Conservation (phyloP, 192 early-diverging fungal species). For the Pilobolus umbonatus region DNA sequence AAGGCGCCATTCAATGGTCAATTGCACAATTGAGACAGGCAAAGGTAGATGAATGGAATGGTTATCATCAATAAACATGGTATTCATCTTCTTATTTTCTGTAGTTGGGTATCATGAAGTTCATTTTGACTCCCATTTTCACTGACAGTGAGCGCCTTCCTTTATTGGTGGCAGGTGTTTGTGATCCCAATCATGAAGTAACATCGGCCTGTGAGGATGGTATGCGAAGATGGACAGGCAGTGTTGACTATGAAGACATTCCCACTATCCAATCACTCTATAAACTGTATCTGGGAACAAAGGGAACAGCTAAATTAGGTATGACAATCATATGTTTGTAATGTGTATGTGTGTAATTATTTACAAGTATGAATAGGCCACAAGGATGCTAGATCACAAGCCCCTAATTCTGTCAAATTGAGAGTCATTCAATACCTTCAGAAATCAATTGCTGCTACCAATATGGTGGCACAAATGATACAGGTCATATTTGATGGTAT, state of each 20-base stretch:
- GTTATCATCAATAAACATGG: not conserved
- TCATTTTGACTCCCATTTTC: constrained; percentile 34
- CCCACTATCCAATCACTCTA: constrained; percentile 33
- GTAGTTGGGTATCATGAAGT: constrained; percentile 42
- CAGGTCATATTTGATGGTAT: constrained; percentile 78
- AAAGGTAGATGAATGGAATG: constrained; percentile 14
- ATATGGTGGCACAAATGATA: constrained; percentile 61
- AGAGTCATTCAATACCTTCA: constrained; percentile 57
- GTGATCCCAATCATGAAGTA: constrained; percentile 69
- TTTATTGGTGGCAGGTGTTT: constrained; percentile 53
- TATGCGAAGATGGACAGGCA: constrained; percentile 54
- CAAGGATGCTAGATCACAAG: constrained; percentile 28
- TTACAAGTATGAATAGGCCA: not conserved
- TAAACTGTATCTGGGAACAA: constrained; percentile 32
- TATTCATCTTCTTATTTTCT: constrained; percentile 28
- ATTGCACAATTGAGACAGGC: constrained; percentile 25
- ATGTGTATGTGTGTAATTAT: not conserved
- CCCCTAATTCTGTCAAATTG: constrained; percentile 52
- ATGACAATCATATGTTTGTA: not conserved
- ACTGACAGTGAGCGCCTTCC: constrained; percentile 53
- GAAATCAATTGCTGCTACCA: constrained; percentile 64
- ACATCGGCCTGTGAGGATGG: constrained; percentile 75
- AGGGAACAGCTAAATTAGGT: constrained; percentile 7
- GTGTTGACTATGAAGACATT: constrained; percentile 66
- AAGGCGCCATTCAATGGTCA: constrained; percentile 68